Base-by-base conservation (phyloP, 768 basidiomycete species). In the Leucogyrophana mollusca region DNA sequence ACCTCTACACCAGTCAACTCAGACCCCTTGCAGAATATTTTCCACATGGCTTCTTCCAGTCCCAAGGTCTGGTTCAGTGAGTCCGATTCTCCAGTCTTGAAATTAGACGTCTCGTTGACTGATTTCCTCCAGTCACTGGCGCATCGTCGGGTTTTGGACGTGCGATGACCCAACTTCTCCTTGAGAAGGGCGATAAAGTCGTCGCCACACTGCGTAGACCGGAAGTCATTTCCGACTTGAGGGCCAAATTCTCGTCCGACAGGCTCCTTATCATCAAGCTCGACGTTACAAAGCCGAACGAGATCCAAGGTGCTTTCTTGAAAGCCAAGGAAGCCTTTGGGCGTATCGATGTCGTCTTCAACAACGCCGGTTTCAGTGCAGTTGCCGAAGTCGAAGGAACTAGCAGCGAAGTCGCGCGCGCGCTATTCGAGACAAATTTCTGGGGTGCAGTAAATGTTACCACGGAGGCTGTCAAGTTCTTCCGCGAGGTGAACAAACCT, bases 121-220 rank as follows among this genome's bases (percentile, higher is more conserved):
- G 25, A 25, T 11, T n/a, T n/a, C n/a, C 22, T 9, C 22, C 16
- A 69, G 73, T 70, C 27, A 70, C 67, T 18, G 70, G 70, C 16
- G 46, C 67, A 1, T 67, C 64, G 3, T 54, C 66, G 3, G 69
- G 70, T 22, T 62, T 73, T 38, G 71, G 71, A 2, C 62, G 59
- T 8, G 24, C 48, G 14, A 56, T 65, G 47, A 57, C 58, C 10
- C 61, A 67, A 45, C 27, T 33, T 16, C 62, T 59, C 11, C 62
- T 73, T 16, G 42, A 40, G 11, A 54, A 56, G 3, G 71, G 70
- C 20, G 68, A 69, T 42, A 64, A 38, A 6, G 71, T 59, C 38
- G 60, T 71, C 42, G 73, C 74, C 13, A 71, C 73, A 17, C 55
- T 70, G 20, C 70, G 73, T 40, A 65, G 55, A 39, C 70, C 69